phyloP scores from a whole-genome alignment of 495 filamentous ascomycete genomes.

The Talaromyces adpressus region DNA sequence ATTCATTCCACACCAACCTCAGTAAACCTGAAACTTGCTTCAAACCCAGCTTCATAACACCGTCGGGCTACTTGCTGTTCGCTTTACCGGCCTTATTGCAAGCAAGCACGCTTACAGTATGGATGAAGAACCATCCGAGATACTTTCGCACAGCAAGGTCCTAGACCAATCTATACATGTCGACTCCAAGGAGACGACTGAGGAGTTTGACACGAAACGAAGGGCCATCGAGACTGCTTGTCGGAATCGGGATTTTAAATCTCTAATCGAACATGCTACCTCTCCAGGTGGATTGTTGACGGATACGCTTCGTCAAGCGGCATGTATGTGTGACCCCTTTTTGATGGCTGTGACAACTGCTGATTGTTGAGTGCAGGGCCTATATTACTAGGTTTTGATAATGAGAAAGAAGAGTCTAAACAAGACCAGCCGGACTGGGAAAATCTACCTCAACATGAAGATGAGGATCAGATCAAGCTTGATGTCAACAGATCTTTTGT shows the following conservation, averaged over 20 bases:
- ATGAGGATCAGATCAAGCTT: slow-evolving; percentile 81
- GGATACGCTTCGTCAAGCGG: slow-evolving; percentile 71
- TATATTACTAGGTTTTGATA: slow-evolving; percentile 46
- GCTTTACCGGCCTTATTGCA: neutral
- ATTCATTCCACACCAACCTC: too few species aligned
- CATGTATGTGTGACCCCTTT: slow-evolving; percentile 58
- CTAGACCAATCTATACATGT: neutral
- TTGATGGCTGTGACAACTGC: neutral
- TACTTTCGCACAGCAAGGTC: neutral
- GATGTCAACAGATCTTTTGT: slow-evolving; percentile 96
- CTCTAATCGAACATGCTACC: slow-evolving; percentile 59
- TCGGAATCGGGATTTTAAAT: slow-evolving; percentile 50
- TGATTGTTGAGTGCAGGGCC: slow-evolving; percentile 53
- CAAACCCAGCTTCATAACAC: neutral
- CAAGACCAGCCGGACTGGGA: slow-evolving; percentile 32
- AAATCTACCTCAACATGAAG: slow-evolving; percentile 58
- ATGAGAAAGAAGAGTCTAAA: slow-evolving; percentile 10
- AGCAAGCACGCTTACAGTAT: neutral
- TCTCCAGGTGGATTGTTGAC: slow-evolving; percentile 69
- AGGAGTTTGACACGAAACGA: slow-evolving; percentile 12
- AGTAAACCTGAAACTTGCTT: neutral
- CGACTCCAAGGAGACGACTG: neutral
- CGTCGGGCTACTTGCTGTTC: neutral
- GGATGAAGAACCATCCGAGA: neutral
- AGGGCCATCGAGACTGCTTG: slow-evolving; percentile 62